Conservation (phyloP, 192 early-diverging fungal species). For the Podila clonocystis region DNA sequence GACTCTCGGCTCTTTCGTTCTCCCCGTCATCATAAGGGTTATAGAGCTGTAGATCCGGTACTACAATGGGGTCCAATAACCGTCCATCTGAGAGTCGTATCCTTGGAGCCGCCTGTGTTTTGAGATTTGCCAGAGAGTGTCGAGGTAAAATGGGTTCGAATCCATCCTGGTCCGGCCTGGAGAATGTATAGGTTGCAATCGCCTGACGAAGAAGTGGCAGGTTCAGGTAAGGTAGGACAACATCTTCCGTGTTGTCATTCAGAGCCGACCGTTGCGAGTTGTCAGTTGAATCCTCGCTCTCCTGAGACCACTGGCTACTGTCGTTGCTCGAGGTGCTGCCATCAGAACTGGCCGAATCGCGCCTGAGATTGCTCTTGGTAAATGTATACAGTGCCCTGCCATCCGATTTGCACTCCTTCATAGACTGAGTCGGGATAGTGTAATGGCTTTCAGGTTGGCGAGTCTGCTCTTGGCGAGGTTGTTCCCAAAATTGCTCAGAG, state of each 20-base stretch:
- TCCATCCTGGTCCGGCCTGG: constrained; percentile 2
- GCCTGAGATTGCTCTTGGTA: constrained; percentile 7
- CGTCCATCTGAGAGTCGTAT: no score
- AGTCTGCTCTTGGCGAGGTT: no score
- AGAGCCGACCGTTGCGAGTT: neutral
- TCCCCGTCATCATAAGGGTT: no score
- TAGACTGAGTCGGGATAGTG: no score
- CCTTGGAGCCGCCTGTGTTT: no score
- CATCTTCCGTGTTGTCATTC: neutral
- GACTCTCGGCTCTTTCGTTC: no score
- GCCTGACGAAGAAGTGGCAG: constrained; percentile 30
- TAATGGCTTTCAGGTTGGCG: no score
- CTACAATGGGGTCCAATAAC: no score
- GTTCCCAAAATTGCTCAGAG: no score
- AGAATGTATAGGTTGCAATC: constrained; percentile 38
- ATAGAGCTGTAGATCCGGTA: no score
- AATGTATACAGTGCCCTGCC: constrained; percentile 1
- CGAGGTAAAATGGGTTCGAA: neutral
- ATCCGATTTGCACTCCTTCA: no score
- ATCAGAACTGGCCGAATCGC: constrained; percentile 12
- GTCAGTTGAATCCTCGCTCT: neutral
- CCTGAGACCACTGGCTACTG: constrained; percentile 1
- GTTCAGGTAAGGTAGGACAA: constrained; percentile 26
- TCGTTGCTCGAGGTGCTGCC: constrained; percentile 6
- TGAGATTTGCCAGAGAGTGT: constrained; percentile 2